phyloP scores from a whole-genome alignment of 2,329 filamentous ascomycete genomes.

The Calonectria ilicicola region DNA sequence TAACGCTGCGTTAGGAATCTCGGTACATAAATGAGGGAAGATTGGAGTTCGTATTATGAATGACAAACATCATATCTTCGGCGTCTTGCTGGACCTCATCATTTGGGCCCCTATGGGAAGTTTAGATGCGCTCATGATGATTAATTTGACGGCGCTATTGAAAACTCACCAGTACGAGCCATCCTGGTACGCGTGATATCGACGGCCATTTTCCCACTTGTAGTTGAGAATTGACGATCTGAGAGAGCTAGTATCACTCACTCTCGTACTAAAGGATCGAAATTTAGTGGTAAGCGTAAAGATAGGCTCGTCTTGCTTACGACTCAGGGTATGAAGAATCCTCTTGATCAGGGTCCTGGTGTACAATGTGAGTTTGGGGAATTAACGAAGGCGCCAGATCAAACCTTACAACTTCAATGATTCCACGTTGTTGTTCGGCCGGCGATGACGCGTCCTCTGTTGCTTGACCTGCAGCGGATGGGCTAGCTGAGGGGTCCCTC shows the following conservation, averaged over 20 bases:
- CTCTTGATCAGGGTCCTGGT: not conserved
- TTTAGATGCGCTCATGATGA: not conserved
- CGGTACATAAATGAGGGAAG: too few relatives aligned
- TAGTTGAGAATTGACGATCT: conserved; percentile 26
- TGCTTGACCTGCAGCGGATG: not conserved
- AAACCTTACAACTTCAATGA: not conserved
- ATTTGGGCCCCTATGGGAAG: conserved; percentile 33
- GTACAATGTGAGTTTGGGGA: not conserved
- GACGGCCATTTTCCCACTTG: conserved; percentile 58
- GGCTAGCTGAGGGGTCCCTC: not conserved
- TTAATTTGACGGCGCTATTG: too few relatives aligned
- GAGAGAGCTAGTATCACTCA: conserved; percentile 26
- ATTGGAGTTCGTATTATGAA: not conserved
- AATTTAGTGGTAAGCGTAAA: not conserved
- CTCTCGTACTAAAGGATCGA: not conserved
- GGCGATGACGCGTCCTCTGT: not conserved
- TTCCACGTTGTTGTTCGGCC: not conserved
- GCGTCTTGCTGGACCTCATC: conserved; percentile 40
- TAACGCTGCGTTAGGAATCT: not conserved
- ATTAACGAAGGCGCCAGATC: accelerated
- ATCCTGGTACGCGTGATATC: conserved; percentile 60
- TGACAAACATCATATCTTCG: conserved; percentile 38
- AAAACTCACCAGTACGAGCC: conserved; percentile 49
- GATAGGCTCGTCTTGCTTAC: not conserved
- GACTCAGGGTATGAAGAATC: conserved; percentile 1